Base-by-base conservation (phyloP, 306 rosid species). In the Crataegus laevigata region DNA sequence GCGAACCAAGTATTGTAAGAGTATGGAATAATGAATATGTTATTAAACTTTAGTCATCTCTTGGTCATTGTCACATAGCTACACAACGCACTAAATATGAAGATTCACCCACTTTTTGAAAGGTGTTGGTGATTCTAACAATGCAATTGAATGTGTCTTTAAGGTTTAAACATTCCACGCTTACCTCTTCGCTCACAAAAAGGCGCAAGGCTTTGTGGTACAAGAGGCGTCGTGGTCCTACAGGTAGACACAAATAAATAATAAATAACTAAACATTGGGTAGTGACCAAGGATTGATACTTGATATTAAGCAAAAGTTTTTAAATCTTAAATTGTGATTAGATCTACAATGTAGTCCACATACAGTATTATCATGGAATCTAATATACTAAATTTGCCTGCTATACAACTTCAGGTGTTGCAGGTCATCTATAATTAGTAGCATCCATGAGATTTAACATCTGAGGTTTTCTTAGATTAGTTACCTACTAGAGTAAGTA, bases 181-280 rank as follows among this genome's bases (percentile, higher is more conserved):
- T 76, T 72, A 90, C 98, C 96, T 91, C 98, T 79, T 94, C 96
- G 34, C 91, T 94, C 32, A 38, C 42, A 55, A 94, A 87, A 80
- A 94, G 90, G 66, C 82, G 97, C 82, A 86, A 30, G 13, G 89
- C 79, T 73, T 86, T 94, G 85, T 90, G 62, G 88, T 88, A 91
- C 83, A 94, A 81, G 51, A 87, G 73, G 59, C 75, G 87, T 18
- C 97, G 91, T 54, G 98, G 97, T 81, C 89, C 98, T 94, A 85
- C 80, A 81, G 15, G 43, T 38, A 38, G 43, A 38, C 43, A 9
- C 11, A 40, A 51, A 51, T 26, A 81, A 17, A 85, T 38, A 72
- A 28, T 38, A 72, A 28, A 36, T 7, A 36, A 36, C 40, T 36
- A 36, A 36, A 69, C 76, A 75, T 71, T 40, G 38, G 71, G 13